phyloP scores from a whole-genome alignment of 768 basidiomycete species.

The Rhodotorula toruloides region DNA sequence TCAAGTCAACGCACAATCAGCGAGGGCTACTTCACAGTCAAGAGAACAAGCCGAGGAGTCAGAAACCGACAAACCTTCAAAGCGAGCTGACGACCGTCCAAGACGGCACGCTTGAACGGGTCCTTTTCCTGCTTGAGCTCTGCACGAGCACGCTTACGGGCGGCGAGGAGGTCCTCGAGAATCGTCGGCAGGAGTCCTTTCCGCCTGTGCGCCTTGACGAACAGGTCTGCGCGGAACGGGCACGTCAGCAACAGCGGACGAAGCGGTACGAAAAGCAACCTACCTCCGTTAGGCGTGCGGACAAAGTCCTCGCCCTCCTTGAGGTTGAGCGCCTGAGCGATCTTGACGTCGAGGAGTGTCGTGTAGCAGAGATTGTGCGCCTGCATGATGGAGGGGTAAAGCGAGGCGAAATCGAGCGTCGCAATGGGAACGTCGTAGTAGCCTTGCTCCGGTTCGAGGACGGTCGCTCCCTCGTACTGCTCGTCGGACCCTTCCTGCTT shows the following conservation, averaged over 20 bases:
- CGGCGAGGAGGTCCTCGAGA: conserved; percentile 84
- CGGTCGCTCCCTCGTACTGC: conserved; percentile 97
- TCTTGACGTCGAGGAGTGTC: conserved; percentile 74
- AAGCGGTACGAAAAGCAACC: neutral
- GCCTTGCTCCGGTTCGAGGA: conserved; percentile 92
- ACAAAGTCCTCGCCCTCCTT: conserved; percentile 85
- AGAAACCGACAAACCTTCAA: conserved; percentile 61
- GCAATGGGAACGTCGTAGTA: conserved; percentile 97
- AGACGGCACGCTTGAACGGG: conserved; percentile 90
- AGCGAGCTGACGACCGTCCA: conserved; percentile 95
- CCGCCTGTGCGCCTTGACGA: conserved; percentile 64
- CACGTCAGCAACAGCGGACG: neutral
- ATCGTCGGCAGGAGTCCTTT: conserved; percentile 89
- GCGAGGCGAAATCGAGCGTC: conserved; percentile 94
- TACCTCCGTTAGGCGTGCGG: conserved; percentile 92
- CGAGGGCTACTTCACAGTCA: neutral
- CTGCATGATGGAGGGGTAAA: conserved; percentile 99
- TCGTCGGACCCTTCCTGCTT: conserved; percentile 92
- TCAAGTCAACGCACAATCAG: neutral
- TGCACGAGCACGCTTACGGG: conserved; percentile 88
- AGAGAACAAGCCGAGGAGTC: too few species aligned
- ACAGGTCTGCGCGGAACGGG: conserved; percentile 61
- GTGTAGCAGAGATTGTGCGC: conserved; percentile 99
- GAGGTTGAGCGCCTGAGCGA: conserved; percentile 70
- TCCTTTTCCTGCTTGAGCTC: conserved; percentile 96